Percentiles rank a stretch among this genome's conserved stretches.
Conservation (phyloP, 2,329 filamentous ascomycete species). For the Daldinia eschscholtzii region DNA sequence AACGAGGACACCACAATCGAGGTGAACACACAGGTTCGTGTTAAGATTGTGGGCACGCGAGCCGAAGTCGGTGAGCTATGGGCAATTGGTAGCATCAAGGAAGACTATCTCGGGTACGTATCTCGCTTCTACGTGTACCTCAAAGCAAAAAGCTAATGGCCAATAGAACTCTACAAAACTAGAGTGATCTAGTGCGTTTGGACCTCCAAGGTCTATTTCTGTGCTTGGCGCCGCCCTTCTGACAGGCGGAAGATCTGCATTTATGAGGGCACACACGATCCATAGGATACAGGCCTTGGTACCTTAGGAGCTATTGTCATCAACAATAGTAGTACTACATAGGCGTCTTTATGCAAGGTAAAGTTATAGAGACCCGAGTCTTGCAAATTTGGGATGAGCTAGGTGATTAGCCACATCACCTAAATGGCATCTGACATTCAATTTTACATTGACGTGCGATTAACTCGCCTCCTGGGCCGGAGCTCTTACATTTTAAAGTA, state of each 20-base stretch:
- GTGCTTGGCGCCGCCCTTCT: conserved; percentile 4
- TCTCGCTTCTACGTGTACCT: background rate
- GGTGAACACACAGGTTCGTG: conserved; percentile 89
- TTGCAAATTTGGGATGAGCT: conserved; percentile 23
- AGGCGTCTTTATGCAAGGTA: conserved; percentile 45
- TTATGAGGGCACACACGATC: conserved; percentile 21
- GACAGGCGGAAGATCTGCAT: conserved; percentile 10
- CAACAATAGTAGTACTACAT: conserved; percentile 37
- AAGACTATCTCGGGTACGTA: conserved; percentile 76
- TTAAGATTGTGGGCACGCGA: conserved; percentile 94
- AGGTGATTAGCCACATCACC: conserved; percentile 6
- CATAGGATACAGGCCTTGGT: conserved; percentile 39
- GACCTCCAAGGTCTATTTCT: conserved; percentile 14
- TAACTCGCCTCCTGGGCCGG: background rate
- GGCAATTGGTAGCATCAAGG: conserved; percentile 97
- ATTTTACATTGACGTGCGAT: conserved; percentile 11
- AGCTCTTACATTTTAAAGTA: background rate
- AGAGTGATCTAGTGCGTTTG: conserved; percentile 13
- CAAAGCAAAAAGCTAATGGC: conserved; percentile 20
- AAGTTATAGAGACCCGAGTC: conserved; percentile 29
- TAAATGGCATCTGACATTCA: conserved; percentile 21
- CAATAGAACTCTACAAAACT: conserved; percentile 49
- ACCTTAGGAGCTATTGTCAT: conserved; percentile 39
- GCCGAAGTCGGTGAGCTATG: conserved; percentile 96
- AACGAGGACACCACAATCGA: conserved; percentile 95